A percentile compares a stretch with the other conserved stretches of the same genome.
These are phyloP conservation scores for Naganishia albida DNA, from an alignment of 1,284 basidiomycete genomes.

Conservation along the genomic window DNA sequence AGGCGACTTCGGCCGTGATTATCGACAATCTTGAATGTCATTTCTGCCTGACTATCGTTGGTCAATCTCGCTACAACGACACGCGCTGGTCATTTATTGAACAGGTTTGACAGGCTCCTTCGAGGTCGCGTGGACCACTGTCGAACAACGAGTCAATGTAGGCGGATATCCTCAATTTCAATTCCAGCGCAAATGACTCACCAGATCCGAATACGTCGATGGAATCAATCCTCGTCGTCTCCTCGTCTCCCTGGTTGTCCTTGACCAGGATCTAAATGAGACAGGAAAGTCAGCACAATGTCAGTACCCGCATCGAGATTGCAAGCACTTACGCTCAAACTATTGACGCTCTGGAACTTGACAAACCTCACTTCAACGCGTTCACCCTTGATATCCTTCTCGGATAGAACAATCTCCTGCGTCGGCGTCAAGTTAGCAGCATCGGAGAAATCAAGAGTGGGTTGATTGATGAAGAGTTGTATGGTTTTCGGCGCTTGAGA, in stretches of 20 bases:
- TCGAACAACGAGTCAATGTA: not conserved
- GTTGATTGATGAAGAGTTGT: slow-evolving; percentile 69
- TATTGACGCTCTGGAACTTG: slow-evolving; percentile 74
- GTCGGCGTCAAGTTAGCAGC: slow-evolving; percentile 49
- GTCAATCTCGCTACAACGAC: no score
- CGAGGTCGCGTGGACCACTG: slow-evolving; percentile 25
- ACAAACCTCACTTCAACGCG: slow-evolving; percentile 69
- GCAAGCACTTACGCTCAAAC: slow-evolving; percentile 62
- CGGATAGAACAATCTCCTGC: slow-evolving; percentile 53
- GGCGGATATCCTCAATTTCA: no score
- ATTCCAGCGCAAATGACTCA: not conserved
- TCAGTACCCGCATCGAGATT: not conserved
- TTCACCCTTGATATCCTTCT: slow-evolving; percentile 58
- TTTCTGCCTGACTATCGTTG: no score
- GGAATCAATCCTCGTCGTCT: slow-evolving; percentile 73
- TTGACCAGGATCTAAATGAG: slow-evolving; percentile 68
- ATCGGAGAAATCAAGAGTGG: slow-evolving; percentile 65
- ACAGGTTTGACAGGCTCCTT: slow-evolving; percentile 23
- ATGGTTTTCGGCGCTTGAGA: slow-evolving; percentile 66
- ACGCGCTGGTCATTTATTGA: slow-evolving; percentile 1
- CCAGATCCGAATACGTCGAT: slow-evolving; percentile 68
- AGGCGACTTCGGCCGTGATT: no score
- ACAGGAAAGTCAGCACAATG: not conserved
- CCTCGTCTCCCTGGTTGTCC: slow-evolving; percentile 71
- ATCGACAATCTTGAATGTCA: no score